Percentiles rank a stretch among this genome's conserved stretches.
phyloP scores from a whole-genome alignment of 805 yeast genomes.

The Teunomyces atbi region DNA sequence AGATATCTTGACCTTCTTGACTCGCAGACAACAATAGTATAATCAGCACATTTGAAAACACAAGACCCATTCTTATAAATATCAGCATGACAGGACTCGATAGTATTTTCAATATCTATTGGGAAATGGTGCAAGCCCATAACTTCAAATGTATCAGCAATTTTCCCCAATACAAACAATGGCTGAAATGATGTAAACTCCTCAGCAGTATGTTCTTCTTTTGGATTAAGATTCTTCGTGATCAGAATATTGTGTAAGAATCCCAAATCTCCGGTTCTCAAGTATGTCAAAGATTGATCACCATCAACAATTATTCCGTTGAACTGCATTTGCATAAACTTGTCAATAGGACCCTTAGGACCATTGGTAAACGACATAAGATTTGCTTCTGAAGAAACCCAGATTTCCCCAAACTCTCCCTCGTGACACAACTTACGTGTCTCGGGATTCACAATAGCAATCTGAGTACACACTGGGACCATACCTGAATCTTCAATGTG shows the following conservation, averaged over 20 bases:
- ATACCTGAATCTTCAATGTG: slow-evolving; percentile 92
- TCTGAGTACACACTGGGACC: slow-evolving; percentile 91
- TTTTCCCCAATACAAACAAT: slow-evolving; percentile 77
- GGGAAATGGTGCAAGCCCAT: slow-evolving; percentile 92
- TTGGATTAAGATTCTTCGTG: slow-evolving; percentile 41
- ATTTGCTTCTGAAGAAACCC: slow-evolving; percentile 92
- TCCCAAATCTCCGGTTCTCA: slow-evolving; percentile 93
- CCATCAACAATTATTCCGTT: slow-evolving; percentile 63
- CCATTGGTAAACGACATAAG: slow-evolving; percentile 59
- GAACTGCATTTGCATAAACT: slow-evolving; percentile 51
- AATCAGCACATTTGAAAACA: slow-evolving; percentile 78
- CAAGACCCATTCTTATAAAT: slow-evolving; percentile 62
- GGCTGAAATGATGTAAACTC: slow-evolving; percentile 58
- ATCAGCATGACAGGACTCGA: slow-evolving; percentile 47
- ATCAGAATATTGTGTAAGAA: slow-evolving; percentile 73
- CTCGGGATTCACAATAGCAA: slow-evolving; percentile 94
- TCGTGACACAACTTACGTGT: slow-evolving; percentile 72
- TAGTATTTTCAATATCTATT: slow-evolving; percentile 64
- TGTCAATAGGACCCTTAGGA: slow-evolving; percentile 50
- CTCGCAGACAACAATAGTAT: slow-evolving; percentile 74
- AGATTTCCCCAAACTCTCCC: slow-evolving; percentile 95
- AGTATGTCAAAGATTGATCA: slow-evolving; percentile 56
- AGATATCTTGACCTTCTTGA: slow-evolving; percentile 47
- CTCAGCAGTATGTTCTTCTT: slow-evolving; percentile 11
- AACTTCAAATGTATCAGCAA: slow-evolving; percentile 85